phyloP scores from a whole-genome alignment of 169 alveolate genomes.

The Plasmodium knowlesi region DNA sequence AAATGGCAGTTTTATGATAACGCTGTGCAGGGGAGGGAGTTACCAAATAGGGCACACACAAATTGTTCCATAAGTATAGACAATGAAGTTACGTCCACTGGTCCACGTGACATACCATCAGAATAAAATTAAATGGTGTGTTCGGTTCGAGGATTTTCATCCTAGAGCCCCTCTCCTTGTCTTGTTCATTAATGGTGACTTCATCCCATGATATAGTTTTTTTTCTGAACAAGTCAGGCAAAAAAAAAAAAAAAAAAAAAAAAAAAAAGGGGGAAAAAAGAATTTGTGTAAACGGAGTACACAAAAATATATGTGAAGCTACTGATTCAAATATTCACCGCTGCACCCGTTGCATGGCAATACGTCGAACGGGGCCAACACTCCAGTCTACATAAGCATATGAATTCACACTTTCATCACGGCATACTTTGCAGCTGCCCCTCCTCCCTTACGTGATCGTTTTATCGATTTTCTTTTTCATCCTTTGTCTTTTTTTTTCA shows the following conservation, averaged over 20 bases:
- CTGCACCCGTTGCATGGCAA: neutral
- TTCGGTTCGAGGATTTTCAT: constrained; percentile 85
- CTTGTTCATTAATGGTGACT: constrained; percentile 87
- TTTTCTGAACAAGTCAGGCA: constrained; percentile 45
- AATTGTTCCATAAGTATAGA: neutral
- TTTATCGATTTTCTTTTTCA: constrained; percentile 72
- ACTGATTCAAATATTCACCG: neutral
- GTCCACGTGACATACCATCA: constrained; percentile 70
- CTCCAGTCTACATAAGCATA: neutral
- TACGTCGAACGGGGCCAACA: neutral
- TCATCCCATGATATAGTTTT: constrained; percentile 88
- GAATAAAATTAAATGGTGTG: constrained; percentile 86
- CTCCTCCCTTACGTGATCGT: constrained; percentile 26
- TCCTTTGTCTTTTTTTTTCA: constrained; percentile 55
- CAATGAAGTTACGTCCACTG: neutral
- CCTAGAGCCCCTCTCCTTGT: constrained; percentile 88
- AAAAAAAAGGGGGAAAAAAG: neutral
- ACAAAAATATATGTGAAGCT: neutral
- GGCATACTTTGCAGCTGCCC: neutral
- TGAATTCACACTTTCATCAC: neutral
- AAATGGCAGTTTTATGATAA: neutral
- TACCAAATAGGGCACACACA: neutral
- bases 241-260: constrained; percentile 15
- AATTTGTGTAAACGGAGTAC: neutral
- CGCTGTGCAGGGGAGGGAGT: neutral